A percentile compares a stretch with the other conserved stretches of the same genome.
These are phyloP conservation scores for Botrytis paeoniae DNA, from an alignment of 2,329 filamentous ascomycete genomes.

Conservation along the genomic window DNA sequence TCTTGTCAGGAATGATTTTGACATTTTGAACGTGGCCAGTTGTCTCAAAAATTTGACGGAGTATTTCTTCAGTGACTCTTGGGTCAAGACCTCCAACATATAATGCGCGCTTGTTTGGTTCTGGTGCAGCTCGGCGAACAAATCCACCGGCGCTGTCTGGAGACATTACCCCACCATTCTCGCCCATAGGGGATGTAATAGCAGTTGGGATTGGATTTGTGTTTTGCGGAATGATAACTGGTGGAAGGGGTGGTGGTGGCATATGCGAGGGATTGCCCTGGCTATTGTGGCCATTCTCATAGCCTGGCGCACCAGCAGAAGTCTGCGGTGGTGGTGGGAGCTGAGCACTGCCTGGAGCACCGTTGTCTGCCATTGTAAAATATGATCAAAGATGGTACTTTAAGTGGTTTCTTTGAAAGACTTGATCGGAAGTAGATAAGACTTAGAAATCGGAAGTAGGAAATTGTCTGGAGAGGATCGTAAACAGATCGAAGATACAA, in stretches of 20 bases:
- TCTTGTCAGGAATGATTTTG: conserved; percentile 99
- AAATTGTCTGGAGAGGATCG: conserved; percentile 26
- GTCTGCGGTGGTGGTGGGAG: conserved; percentile 68
- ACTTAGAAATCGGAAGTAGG: conserved; percentile 24
- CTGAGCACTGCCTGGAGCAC: conserved; percentile 59
- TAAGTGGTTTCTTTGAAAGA: conserved; percentile 24
- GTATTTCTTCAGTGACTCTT: conserved; percentile 90
- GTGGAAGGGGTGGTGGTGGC: conserved; percentile 83
- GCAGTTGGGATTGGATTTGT: conserved; percentile 92
- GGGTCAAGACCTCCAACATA: conserved; percentile 96
- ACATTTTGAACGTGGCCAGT: conserved; percentile 97
- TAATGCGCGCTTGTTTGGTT: conserved; percentile 96
- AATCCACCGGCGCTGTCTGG: conserved; percentile 79
- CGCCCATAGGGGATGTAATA: conserved; percentile 80
- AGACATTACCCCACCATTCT: conserved; percentile 70
- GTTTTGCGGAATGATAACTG: conserved; percentile 86
- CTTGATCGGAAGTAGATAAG: conserved; percentile 31
- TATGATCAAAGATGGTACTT: conserved; percentile 27
- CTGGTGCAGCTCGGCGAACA: conserved; percentile 85
- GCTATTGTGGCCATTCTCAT: conserved; percentile 70
- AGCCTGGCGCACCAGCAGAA: conserved; percentile 70
- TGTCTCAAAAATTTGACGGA: conserved; percentile 98
- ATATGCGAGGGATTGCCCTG: conserved; percentile 73
- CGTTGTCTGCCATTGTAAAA: conserved; percentile 73
- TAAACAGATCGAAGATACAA: conserved; percentile 27